These are phyloP conservation scores for Diplodia seriata DNA, from an alignment of 2,329 filamentous ascomycete genomes.

Conservation along the genomic window DNA sequence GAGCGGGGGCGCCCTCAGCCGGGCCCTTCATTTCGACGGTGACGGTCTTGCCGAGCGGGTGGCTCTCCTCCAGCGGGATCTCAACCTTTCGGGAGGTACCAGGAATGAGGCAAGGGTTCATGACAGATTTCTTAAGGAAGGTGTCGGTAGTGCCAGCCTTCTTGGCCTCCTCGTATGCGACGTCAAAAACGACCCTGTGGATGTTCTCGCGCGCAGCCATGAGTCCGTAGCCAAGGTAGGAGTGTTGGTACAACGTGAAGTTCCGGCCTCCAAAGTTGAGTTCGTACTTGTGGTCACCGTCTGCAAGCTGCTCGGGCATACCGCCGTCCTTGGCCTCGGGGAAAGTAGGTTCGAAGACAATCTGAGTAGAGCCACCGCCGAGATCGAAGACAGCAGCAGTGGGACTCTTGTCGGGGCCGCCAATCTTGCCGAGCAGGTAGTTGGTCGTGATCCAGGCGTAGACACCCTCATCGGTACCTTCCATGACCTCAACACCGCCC, in stretches of 20 bases:
- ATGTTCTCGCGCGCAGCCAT: slow-evolving; percentile 93
- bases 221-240: slow-evolving; percentile 93
- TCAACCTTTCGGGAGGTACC: slow-evolving; percentile 77
- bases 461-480: slow-evolving; percentile 94
- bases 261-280: slow-evolving; percentile 88
- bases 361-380: slow-evolving; percentile 95
- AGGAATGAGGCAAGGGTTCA: slow-evolving; percentile 86
- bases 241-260: slow-evolving; percentile 97
- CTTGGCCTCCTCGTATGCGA: slow-evolving; percentile 69
- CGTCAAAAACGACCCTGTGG: slow-evolving; percentile 76
- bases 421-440: slow-evolving; percentile 97
- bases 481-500: slow-evolving; percentile 94
- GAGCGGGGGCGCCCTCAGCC: slow-evolving; percentile 73
- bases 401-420: slow-evolving; percentile 84
- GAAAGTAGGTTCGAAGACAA: slow-evolving; percentile 97
- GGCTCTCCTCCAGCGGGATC: slow-evolving; percentile 71
- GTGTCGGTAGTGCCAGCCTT: slow-evolving; percentile 39
- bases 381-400: slow-evolving; percentile 97
- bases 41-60: slow-evolving; percentile 68
- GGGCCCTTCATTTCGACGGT: slow-evolving; percentile 90
- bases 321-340: slow-evolving; percentile 74
- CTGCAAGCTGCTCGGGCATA: slow-evolving; percentile 82
- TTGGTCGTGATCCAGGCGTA: slow-evolving; percentile 99
- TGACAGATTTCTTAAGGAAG: slow-evolving; percentile 76
- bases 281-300: slow-evolving; percentile 95